Conservation (phyloP, 176 grass and related monocot genomes). For the Alopecurus myosuroides region DNA sequence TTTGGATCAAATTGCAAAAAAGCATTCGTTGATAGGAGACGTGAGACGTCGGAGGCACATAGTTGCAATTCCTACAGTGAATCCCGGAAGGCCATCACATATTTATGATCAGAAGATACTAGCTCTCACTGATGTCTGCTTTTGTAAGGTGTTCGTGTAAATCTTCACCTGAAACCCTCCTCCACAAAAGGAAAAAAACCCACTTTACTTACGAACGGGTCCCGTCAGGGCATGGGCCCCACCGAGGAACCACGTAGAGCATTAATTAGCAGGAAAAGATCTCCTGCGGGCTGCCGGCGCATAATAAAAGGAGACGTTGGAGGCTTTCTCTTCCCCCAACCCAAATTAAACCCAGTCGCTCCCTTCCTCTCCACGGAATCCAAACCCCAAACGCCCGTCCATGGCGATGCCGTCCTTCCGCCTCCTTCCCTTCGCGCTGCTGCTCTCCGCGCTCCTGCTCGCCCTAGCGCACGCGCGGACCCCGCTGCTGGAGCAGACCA, state of each 20-base stretch:
- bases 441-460: conserved; percentile 12
- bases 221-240: neutral
- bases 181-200: neutral
- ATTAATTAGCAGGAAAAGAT: neutral
- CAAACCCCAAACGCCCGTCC: neutral
- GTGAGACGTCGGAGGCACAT: too few species aligned
- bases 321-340: neutral
- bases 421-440: conserved; percentile 3
- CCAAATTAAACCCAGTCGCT: neutral
- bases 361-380: neutral
- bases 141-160: neutral
- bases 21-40: too few species aligned
- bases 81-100: too few species aligned
- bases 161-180: neutral
- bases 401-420: conserved; percentile 24
- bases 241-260: neutral
- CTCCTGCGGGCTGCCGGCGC: neutral
- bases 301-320: conserved; percentile 46
- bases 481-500: conserved; percentile 24
- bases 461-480: conserved; percentile 11
- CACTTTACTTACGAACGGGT: neutral
- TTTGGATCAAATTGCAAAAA: neutral
- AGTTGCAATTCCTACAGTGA: too few species aligned
- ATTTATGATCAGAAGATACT: too few species aligned
- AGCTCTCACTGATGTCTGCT: too few species aligned